Evolutionary conservation across 345 rosid species (phyloP).

Genomic region (Carallia brachiata): DNA sequence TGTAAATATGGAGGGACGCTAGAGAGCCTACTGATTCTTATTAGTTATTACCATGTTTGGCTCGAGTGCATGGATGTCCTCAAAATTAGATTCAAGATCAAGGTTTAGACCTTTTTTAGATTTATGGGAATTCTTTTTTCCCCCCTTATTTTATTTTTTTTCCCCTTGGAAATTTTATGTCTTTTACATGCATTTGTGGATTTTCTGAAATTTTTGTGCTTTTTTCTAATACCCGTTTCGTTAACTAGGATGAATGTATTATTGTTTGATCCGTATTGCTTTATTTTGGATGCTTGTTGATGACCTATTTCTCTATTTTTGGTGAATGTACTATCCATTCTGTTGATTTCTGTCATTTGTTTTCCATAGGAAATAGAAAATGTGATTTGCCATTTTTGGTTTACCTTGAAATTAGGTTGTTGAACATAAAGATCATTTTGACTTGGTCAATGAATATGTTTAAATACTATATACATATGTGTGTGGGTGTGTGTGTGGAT

Average conservation of each 20-base stretch:
- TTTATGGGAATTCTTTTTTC: background rate
- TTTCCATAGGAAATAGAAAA: slow-evolving; percentile 4
- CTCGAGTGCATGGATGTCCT: no score
- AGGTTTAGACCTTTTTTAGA: slow-evolving; percentile 39
- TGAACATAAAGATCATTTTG: background rate
- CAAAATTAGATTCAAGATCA: slow-evolving; percentile 2
- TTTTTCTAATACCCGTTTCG: no score
- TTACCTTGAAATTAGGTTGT: background rate
- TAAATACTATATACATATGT: background rate
- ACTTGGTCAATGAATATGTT: background rate
- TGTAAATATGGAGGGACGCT: no score
- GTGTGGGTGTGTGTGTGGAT: background rate
- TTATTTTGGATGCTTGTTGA: background rate
- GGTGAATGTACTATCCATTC: background rate
- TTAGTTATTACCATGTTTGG: no score
- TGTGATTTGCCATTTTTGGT: background rate
- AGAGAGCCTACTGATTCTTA: no score
- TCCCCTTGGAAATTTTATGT: background rate
- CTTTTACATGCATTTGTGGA: no score
- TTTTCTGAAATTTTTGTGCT: no score
- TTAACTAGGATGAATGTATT: no score
- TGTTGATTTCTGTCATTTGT: slow-evolving; percentile 8
- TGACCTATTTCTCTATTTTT: background rate
- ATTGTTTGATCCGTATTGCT: background rate
- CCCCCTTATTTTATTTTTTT: background rate